Base-by-base conservation (phyloP, 2,329 filamentous ascomycete species). In the Paecilomyces sp. region DNA sequence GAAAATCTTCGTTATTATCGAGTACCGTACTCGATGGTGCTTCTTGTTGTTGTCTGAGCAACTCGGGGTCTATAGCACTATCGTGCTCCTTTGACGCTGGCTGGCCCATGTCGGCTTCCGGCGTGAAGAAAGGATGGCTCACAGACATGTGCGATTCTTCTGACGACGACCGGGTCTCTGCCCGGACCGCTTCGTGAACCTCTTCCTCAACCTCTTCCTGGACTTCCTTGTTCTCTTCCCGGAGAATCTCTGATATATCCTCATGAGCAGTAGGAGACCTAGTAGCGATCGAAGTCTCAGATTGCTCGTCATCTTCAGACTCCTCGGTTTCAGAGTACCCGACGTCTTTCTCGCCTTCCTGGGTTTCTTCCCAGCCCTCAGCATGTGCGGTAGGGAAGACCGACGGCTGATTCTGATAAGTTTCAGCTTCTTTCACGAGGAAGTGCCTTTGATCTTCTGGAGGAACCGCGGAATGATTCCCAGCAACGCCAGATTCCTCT, bases 401-500 rank as follows among this genome's bases (percentile, higher is more conserved):
- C 41, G 18, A 47, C 6, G 15, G 18, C 6, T 47, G 15, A 47
- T 8, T 47, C 18, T 47, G 41, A n/a, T 47, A 28, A 9, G 31
- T 53, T 13, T 65, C 62, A 12, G 28, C 18, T 6, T 57, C 55
- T 55, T 55, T 53, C 25, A 36, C 13, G 8, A 36, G 31, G 24
- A 30, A 28, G 9, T 15, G 34, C 9, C 33, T 18, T 24, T 60
- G 25, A 28, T 56, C 54, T 55, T 60, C 31, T 28, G 5, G 55
- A 54, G 15, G 15, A 13, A 33, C 22, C n/a, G 13, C 6, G 13
- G 15, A 52, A 24, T 52, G 54, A 28, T 25, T 18, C 22, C 55
- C 61, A 28, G 47, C 24, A 50, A 31, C 50, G 53, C 60, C 15
- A 11, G 64, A 63, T 56, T 77, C 75, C 56, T 75, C 72, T 31